Conservation (phyloP, 352 stramenopile species). For the Plasmopara muralis region DNA sequence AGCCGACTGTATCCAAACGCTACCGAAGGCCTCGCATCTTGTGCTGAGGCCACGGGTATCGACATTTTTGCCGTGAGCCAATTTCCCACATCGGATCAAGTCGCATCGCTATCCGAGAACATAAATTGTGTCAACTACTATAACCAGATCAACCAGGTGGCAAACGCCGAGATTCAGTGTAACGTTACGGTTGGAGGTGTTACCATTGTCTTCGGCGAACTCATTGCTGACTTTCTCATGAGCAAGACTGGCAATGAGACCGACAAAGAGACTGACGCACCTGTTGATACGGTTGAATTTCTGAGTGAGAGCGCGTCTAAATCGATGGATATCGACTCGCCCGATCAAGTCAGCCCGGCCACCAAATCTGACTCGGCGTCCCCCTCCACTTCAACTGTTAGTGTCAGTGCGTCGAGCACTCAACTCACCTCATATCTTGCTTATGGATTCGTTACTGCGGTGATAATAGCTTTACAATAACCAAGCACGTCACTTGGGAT, state of each 20-base stretch:
- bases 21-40: conserved; percentile 38
- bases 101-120: conserved; percentile 43
- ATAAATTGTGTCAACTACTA: conserved; percentile 56
- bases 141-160: conserved; percentile 67
- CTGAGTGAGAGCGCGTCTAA: conserved; percentile 20
- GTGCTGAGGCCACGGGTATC: conserved; percentile 37
- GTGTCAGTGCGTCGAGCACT: conserved; percentile 1
- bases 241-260: conserved; percentile 62
- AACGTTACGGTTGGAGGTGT: conserved; percentile 42
- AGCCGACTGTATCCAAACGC: conserved; percentile 48
- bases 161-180: conserved; percentile 56
- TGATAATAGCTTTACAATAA: no score
- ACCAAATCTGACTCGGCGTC: conserved; percentile 11
- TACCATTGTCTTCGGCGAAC: conserved; percentile 36
- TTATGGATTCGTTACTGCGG: no score
- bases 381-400: conserved; percentile 5
- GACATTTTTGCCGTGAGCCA: conserved; percentile 43
- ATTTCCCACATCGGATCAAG: conserved; percentile 53
- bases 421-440: no score
- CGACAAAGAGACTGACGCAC: conserved; percentile 20
- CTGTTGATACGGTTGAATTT: conserved; percentile 23
- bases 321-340: conserved; percentile 8
- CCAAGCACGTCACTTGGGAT: no score
- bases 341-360: conserved; percentile 12
- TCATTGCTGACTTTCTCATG: conserved; percentile 52